Percentiles rank a stretch among this genome's conserved stretches.
Conservation (phyloP, 768 basidiomycete genomes). For the Calocera viscosa region DNA sequence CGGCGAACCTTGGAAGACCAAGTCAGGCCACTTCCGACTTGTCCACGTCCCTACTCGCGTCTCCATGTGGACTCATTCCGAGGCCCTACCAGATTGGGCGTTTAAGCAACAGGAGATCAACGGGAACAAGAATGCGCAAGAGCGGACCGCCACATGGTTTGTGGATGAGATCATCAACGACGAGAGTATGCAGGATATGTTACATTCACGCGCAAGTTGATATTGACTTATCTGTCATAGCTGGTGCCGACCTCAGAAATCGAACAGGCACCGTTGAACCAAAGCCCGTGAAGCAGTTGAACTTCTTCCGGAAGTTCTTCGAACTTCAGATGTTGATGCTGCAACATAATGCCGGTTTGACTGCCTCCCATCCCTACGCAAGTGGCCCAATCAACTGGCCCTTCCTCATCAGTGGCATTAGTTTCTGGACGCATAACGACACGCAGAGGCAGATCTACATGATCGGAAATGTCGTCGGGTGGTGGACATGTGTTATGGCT, state of each 20-base stretch:
- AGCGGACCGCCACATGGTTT: slow-evolving; percentile 78
- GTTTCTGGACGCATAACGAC: slow-evolving; percentile 90
- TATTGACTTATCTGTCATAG: slow-evolving; percentile 26
- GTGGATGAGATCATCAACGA: slow-evolving; percentile 68
- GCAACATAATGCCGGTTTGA: slow-evolving; percentile 97
- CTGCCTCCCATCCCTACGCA: slow-evolving; percentile 95
- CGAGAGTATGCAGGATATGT: slow-evolving; percentile 41
- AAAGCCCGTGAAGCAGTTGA: slow-evolving; percentile 67
- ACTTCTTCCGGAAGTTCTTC: slow-evolving; percentile 88
- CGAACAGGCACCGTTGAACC: slow-evolving; percentile 39
- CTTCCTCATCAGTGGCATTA: slow-evolving; percentile 89
- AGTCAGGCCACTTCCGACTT: slow-evolving; percentile 84
- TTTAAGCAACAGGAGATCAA: slow-evolving; percentile 97
- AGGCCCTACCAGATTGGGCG: slow-evolving; percentile 88
- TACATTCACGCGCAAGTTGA: no score
- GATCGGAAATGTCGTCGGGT: slow-evolving; percentile 84
- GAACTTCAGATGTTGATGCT: slow-evolving; percentile 93
- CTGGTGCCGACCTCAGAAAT: slow-evolving; percentile 41
- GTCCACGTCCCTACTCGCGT: slow-evolving; percentile 83
- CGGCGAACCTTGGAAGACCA: slow-evolving; percentile 82
- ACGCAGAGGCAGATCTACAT: slow-evolving; percentile 88
- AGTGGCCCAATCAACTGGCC: slow-evolving; percentile 97
- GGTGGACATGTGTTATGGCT: slow-evolving; percentile 86
- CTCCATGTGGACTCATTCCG: slow-evolving; percentile 81
- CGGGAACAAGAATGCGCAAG: slow-evolving; percentile 82